Evolutionary conservation across 345 rosid genomes (phyloP).

Genomic region (Euphorbia peplus): DNA sequence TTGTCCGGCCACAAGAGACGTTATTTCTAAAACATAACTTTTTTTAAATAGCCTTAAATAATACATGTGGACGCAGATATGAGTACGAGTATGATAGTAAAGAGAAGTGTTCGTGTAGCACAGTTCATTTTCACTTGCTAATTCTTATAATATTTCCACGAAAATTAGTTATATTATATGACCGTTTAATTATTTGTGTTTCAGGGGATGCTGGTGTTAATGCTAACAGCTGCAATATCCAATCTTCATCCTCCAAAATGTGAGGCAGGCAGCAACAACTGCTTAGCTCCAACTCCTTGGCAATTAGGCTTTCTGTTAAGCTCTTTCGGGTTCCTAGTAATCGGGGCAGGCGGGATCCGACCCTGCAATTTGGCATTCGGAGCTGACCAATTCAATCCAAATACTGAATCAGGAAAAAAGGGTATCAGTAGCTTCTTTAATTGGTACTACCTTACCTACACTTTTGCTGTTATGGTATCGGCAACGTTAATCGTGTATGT

Average conservation of each 20-base stretch:
- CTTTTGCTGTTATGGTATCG: slow-evolving; percentile 29
- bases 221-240: slow-evolving; percentile 33
- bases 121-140: too few species aligned
- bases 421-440: slow-evolving; percentile 41
- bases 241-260: slow-evolving; percentile 35
- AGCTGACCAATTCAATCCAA: slow-evolving; percentile 43
- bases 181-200: too few species aligned
- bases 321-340: slow-evolving; percentile 27
- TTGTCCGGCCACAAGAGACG: too few species aligned
- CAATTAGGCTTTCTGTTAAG: slow-evolving; percentile 23
- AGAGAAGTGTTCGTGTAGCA: too few species aligned
- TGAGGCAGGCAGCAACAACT: slow-evolving; percentile 9
- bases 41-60: too few species aligned
- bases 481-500: slow-evolving; percentile 31
- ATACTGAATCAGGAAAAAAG: slow-evolving; percentile 28
- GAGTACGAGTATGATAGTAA: too few species aligned
- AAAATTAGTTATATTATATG: too few species aligned
- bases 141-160: too few species aligned
- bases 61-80: too few species aligned
- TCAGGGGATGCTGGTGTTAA: slow-evolving; percentile 35
- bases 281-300: slow-evolving; percentile 25
- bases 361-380: slow-evolving; percentile 47
- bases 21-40: too few species aligned
- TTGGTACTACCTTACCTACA: slow-evolving; percentile 42
- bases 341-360: slow-evolving; percentile 46